These are phyloP conservation scores for Claviceps pazoutovae DNA, from an alignment of 2,329 filamentous ascomycete genomes.

Conservation along the genomic window DNA sequence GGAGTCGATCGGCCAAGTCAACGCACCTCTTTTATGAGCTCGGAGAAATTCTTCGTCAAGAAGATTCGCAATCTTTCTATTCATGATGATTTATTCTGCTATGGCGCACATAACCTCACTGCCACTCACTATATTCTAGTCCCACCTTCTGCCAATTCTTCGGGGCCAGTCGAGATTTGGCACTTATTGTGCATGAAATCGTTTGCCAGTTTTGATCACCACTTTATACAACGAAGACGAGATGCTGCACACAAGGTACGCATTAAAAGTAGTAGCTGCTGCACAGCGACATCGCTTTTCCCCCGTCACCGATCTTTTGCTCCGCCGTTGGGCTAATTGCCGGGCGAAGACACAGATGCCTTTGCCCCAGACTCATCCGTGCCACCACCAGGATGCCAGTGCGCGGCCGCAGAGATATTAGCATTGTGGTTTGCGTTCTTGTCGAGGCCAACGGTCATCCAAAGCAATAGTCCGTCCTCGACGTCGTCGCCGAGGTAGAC, in stretches of 20 bases:
- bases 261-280: neutral
- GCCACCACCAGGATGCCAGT: conserved; percentile 3
- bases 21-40: neutral
- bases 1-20: neutral
- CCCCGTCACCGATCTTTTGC: neutral
- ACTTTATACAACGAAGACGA: neutral
- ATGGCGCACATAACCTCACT: neutral
- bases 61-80: neutral
- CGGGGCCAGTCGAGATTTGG: too few relatives aligned
- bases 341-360: too few relatives aligned
- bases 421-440: conserved; percentile 4
- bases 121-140: neutral
- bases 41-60: neutral
- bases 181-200: too few relatives aligned
- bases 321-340: neutral
- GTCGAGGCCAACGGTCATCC: conserved; percentile 39
- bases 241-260: neutral
- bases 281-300: neutral
- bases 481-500: conserved; percentile 38
- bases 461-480: conserved; percentile 36
- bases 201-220: neutral
- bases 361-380: neutral
- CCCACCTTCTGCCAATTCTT: too few relatives aligned
- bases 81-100: neutral
- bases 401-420: conserved; percentile 1